Evolutionary conservation across 345 rosid species (phyloP), one percentile per base, ranked within the genome.

Genomic region (Populus pruinosa): DNA sequence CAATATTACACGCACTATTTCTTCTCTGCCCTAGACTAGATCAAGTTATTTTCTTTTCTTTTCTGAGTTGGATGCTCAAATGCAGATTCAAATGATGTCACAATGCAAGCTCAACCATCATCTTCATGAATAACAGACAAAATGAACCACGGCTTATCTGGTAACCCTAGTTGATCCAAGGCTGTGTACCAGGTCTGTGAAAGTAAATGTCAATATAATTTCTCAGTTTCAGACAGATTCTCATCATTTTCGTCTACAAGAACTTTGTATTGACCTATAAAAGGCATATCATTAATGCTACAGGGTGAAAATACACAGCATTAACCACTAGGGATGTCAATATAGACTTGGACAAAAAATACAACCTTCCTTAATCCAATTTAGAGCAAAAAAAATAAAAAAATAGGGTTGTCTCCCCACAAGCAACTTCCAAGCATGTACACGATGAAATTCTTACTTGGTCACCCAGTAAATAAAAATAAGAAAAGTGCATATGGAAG

Each of bases 391-490:
- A n/a, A n/a, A 8, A 10, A 23, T 38, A 12, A 79, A 69, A 33
- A 47, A 36, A 49, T 29, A 35, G 53, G 33, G 53, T 70, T 78
- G 61, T 47, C 64, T 55, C 79, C 17, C 86, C 79, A 72, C 72
- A 79, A 64, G 59, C 71, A 39, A 53, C 61, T 33, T 66, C 84
- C 74, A 63, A 43, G 43, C 18, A 17, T 10, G 44, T 59, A 33
- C 50, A 79, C 81, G 20, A 76, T 29, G 66, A 73, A 47, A 78
- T 76, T 83, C 73, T 86, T 83, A 93, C 91, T 93, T 96, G 79
- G 91, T 88, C 88, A 96, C 75, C 99, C 99, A 96, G 81, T 96
- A 93, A 76, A 96, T 87, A 76, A 96, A 87, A 72, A 96, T 93
- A 76, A 93, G 97, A 85, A 96, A 92, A 1, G 91, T 90, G 94